Percentiles rank a stretch among this genome's conserved stretches.
phyloP scores from a whole-genome alignment of 164 flowering plant species.

The Magnolia changhungtana region DNA sequence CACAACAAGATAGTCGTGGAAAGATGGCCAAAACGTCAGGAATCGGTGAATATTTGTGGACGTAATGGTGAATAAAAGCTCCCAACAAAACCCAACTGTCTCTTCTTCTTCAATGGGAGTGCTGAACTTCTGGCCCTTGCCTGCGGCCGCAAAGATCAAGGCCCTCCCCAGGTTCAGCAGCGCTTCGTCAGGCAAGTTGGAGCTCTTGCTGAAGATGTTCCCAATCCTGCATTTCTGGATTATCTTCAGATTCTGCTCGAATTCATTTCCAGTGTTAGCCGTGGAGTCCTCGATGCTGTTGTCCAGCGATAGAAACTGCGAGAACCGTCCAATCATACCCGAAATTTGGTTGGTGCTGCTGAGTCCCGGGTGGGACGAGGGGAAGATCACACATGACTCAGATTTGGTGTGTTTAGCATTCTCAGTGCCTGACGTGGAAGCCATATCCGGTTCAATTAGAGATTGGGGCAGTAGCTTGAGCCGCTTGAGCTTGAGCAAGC shows the following conservation, averaged over 20 bases:
- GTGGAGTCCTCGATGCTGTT: conserved; percentile 51
- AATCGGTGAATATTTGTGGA: conserved; percentile 52
- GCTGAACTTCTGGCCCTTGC: conserved; percentile 89
- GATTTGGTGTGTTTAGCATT: conserved; percentile 16
- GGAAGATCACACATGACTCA: conserved; percentile 35
- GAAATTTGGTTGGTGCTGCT: conserved; percentile 22
- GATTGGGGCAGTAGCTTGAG: conserved; percentile 81
- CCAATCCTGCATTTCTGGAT: conserved; percentile 80
- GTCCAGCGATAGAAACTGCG: conserved; percentile 67
- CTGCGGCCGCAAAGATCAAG: conserved; percentile 80
- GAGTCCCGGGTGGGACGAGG: conserved; percentile 25
- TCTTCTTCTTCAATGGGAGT: conserved; percentile 90
- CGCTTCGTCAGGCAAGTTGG: conserved; percentile 50
- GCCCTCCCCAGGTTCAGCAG: conserved; percentile 71
- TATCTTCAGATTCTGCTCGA: conserved; percentile 72
- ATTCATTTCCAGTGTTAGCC: conserved; percentile 46
- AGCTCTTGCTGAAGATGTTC: conserved; percentile 55
- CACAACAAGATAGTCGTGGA: conserved; percentile 56
- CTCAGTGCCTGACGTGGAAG: conserved; percentile 32
- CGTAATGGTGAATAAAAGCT: conserved; percentile 45
- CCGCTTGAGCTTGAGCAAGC: conserved; percentile 74
- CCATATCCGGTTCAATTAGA: conserved; percentile 48
- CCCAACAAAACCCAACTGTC: conserved; percentile 84
- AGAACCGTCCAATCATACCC: conserved; percentile 49
- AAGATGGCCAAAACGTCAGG: conserved; percentile 62